Evolutionary conservation across 139 green algal species (phyloP), one percentile per base, ranked within the genome.

Genomic region (Volvox reticuliferus): DNA sequence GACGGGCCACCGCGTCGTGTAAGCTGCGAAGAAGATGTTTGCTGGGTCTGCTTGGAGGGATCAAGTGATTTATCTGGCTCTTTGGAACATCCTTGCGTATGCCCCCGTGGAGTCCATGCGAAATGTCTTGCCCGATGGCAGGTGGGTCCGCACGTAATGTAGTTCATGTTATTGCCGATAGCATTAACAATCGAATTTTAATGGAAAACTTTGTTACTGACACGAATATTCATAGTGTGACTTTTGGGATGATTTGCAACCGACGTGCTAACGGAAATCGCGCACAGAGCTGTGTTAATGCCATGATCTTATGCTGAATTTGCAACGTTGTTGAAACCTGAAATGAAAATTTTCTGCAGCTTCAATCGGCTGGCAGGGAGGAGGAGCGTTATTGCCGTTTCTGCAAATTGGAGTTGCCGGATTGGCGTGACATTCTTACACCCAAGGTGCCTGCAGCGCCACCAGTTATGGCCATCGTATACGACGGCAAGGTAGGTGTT

Each of bases 321-420:
- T 55, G 44, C 5, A 55, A 55, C 9, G 5, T 55, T 55, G 44
- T 55, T 55, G 5, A 9, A 55, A 55, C 5, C 9, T 73, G 12
- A 24, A 73, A 30, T 73, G 65, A 12, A 73, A 5, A 12, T 73
- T n/a, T 73, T 28, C 12, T 84, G 71, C 87, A 86, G 76, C 61
- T 89, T 0, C 85, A 89, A 20, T 89, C 85, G 6, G 85, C 85
- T 26, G 85, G 85, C 18, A 35, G 85, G 0, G 85, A 89, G 35
- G 94, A 95, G 83, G 94, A 95, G 73, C 88, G 78, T 20, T 71
- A 62, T 50, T 96, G 92, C 79, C 89, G 94, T 9, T 96, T 96
- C 62, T 96, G 94, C 76, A 63, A 92, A 3, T 35, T 35, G 14
- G 33, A 76, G 30, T 88, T 95, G 35, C 92, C 92, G 9, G 94